phyloP scores from a whole-genome alignment of 129 eudicot genomes.

The Saussurea involucrata region DNA sequence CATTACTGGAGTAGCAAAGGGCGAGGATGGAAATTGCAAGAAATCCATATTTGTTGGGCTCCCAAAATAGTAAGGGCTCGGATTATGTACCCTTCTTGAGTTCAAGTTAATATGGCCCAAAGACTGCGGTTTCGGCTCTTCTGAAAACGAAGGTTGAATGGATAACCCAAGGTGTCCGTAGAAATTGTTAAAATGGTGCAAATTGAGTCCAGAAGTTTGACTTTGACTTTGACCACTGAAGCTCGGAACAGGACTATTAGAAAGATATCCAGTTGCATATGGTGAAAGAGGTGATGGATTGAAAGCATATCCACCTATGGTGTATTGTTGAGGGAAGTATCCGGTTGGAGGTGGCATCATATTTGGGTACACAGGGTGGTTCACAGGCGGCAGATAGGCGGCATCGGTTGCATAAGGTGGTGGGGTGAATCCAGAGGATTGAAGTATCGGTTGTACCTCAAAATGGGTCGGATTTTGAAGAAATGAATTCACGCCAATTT shows the following conservation, averaged over 20 bases:
- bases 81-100: constrained; percentile 30
- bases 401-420: constrained; percentile 35
- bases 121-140: constrained; percentile 32
- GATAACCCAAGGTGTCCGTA: constrained; percentile 50
- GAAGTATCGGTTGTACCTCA: constrained; percentile 21
- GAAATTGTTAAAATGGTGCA: constrained; percentile 38
- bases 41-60: constrained; percentile 38
- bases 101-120: constrained; percentile 30
- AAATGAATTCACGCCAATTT: constrained; percentile 32
- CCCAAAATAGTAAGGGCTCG: constrained; percentile 33
- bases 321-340: constrained; percentile 46
- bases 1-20: constrained; percentile 45
- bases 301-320: constrained; percentile 39
- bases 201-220: constrained; percentile 30
- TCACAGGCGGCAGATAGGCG: constrained; percentile 28
- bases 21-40: constrained; percentile 36
- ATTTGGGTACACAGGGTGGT: constrained; percentile 27
- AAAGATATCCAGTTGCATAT: constrained; percentile 41
- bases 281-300: constrained; percentile 38
- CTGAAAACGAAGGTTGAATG: constrained; percentile 29
- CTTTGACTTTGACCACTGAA: constrained; percentile 32
- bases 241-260: constrained; percentile 34
- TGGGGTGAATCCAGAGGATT: constrained; percentile 25
- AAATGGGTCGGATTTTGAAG: constrained; percentile 34
- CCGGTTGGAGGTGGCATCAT: constrained; percentile 43